Conservation (phyloP, 495 filamentous ascomycete genomes). For the Penicillium herquei region DNA sequence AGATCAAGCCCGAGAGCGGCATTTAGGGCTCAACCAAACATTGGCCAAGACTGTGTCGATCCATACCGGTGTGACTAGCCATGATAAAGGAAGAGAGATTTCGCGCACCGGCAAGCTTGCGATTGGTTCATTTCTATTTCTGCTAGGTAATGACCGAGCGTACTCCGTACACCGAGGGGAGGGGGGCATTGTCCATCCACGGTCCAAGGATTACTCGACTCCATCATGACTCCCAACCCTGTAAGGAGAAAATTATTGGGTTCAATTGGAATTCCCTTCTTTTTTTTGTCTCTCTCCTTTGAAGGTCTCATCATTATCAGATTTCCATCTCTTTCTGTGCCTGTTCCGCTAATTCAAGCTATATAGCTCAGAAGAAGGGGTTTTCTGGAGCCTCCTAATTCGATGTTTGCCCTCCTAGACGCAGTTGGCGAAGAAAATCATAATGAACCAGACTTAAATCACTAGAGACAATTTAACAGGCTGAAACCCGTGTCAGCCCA, state of each 20-base stretch:
- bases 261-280: not conserved
- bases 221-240: not conserved
- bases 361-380: no score
- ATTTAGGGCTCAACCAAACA: constrained; percentile 3
- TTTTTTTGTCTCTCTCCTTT: not conserved
- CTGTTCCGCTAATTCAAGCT: no score
- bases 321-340: not conserved
- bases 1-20: constrained; percentile 25
- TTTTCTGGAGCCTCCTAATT: no score
- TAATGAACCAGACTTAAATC: not conserved
- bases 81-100: constrained; percentile 3
- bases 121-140: constrained; percentile 21
- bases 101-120: not conserved
- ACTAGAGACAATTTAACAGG: not conserved
- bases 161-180: constrained; percentile 3
- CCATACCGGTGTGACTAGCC: constrained; percentile 12
- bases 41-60: constrained; percentile 17
- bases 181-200: constrained; percentile 12
- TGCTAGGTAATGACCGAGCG: constrained; percentile 24
- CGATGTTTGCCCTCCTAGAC: not conserved
- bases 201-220: constrained; percentile 14
- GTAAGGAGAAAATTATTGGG: not conserved
- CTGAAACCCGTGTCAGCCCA: constrained; percentile 21
- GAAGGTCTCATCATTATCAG: not conserved
- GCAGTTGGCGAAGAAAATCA: constrained; percentile 11